Percentiles rank a stretch among this genome's conserved stretches.
Evolutionary conservation across 2,329 filamentous ascomycete genomes (phyloP).

Genomic region (Nemania serpens): DNA sequence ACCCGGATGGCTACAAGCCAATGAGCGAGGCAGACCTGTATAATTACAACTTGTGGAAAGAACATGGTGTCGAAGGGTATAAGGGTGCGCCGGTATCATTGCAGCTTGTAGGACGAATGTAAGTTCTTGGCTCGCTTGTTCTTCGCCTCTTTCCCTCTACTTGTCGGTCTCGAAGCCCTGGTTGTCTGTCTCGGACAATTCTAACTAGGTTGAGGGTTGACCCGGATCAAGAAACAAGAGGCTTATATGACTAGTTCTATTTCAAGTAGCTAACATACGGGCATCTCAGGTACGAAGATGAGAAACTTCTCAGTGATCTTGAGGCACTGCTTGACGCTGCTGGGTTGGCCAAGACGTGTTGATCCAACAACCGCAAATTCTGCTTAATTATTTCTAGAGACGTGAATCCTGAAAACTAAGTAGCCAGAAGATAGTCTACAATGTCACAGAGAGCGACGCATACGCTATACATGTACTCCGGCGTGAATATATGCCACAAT

Average conservation of each 20-base stretch:
- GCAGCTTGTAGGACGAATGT: slow-evolving; percentile 44
- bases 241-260: not conserved
- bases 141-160: not conserved
- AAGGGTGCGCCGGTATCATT: slow-evolving; percentile 47
- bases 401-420: not conserved
- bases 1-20: slow-evolving; percentile 31
- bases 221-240: too few species aligned
- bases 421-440: not conserved
- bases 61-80: slow-evolving; percentile 44
- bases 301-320: slow-evolving; percentile 44
- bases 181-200: too few species aligned
- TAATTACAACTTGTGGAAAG: slow-evolving; percentile 40
- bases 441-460: too few species aligned
- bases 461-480: too few species aligned
- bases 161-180: not conserved
- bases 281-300: slow-evolving; percentile 42
- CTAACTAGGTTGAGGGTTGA: too few species aligned
- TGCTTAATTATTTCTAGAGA: not conserved
- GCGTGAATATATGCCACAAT: too few species aligned
- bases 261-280: not conserved
- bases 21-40: slow-evolving; percentile 32
- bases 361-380: not conserved
- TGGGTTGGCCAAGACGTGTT: slow-evolving; percentile 36
- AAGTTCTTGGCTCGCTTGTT: slow-evolving; percentile 14
- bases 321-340: slow-evolving; percentile 42